Evolutionary conservation across 805 yeast genomes (phyloP).

Genomic region (Metschnikowia similis): DNA sequence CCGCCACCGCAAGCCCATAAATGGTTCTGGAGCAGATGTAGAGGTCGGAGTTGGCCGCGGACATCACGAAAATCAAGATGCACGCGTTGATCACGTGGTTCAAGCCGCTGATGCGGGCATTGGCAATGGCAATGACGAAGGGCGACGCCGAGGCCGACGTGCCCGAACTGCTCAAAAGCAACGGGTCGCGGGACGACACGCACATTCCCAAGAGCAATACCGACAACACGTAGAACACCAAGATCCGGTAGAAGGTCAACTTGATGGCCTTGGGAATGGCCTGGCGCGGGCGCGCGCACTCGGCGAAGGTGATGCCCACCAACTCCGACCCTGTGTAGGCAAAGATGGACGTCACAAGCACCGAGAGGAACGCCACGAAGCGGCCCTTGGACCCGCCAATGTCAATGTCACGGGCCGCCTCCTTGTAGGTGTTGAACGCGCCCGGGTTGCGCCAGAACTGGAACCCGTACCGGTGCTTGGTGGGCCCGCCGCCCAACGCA

Average conservation of each 20-base stretch:
- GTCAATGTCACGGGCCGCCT: conserved; percentile 31
- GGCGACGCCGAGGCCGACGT: conserved; percentile 18
- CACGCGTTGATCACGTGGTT: conserved; percentile 20
- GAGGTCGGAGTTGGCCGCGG: conserved; percentile 22
- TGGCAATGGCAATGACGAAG: conserved; percentile 21
- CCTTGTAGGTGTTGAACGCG: conserved; percentile 50
- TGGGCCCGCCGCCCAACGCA: conserved; percentile 77
- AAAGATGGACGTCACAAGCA: conserved; percentile 61
- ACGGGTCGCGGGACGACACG: conserved; percentile 28
- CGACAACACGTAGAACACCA: conserved; percentile 57
- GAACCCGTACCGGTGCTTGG: conserved; percentile 68
- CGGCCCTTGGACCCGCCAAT: conserved; percentile 46
- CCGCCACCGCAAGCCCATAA: conserved; percentile 19
- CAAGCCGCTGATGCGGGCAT: conserved; percentile 19
- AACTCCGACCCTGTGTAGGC: conserved; percentile 69
- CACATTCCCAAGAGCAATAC: conserved; percentile 64
- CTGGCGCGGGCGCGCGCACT: conserved; percentile 60
- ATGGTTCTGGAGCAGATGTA: conserved; percentile 20
- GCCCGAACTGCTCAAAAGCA: conserved; percentile 16
- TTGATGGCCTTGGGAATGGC: conserved; percentile 69
- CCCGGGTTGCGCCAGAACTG: conserved; percentile 70
- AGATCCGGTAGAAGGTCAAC: conserved; percentile 62
- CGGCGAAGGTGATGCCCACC: conserved; percentile 72
- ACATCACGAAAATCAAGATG: conserved; percentile 19
- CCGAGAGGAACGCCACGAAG: conserved; percentile 59